Percentiles rank a stretch among this genome's conserved stretches.
phyloP scores from a whole-genome alignment of 2,329 filamentous ascomycete species.

The Fusarium newnesense region DNA sequence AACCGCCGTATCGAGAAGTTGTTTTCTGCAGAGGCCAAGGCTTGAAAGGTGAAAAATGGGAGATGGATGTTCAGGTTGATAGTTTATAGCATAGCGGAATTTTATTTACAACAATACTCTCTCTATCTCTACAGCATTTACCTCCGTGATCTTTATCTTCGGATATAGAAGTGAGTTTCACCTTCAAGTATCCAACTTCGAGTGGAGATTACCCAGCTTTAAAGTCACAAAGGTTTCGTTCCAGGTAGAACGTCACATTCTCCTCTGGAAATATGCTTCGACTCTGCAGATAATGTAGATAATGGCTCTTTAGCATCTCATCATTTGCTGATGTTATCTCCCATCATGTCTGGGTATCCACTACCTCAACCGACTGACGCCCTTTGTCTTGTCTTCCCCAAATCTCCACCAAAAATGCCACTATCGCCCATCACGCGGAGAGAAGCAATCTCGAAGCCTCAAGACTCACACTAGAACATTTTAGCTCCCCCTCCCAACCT shows the following conservation, averaged over 20 bases:
- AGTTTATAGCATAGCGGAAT: constrained; percentile 14
- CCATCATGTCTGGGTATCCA: background rate
- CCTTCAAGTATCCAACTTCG: no score
- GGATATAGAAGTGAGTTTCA: no score
- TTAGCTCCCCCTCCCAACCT: background rate
- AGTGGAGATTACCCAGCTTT: no score
- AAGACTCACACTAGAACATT: constrained; percentile 3
- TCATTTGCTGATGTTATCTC: background rate
- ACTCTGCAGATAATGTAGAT: no score
- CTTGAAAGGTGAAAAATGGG: background rate
- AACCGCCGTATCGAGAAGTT: constrained; percentile 42
- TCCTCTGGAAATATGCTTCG: no score
- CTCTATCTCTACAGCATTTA: no score
- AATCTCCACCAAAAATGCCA: background rate
- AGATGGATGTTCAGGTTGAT: background rate
- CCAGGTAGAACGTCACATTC: no score
- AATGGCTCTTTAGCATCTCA: background rate
- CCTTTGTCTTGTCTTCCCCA: constrained; percentile 12
- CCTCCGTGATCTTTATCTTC: no score
- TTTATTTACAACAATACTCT: background rate
- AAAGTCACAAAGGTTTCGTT: no score
- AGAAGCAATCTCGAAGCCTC: constrained; percentile 13
- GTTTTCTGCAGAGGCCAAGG: constrained; percentile 18
- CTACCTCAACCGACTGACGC: background rate
- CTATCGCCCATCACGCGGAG: background rate